Conservation (phyloP, 2,329 filamentous ascomycete species). For the Pestalotiopsis fici region DNA sequence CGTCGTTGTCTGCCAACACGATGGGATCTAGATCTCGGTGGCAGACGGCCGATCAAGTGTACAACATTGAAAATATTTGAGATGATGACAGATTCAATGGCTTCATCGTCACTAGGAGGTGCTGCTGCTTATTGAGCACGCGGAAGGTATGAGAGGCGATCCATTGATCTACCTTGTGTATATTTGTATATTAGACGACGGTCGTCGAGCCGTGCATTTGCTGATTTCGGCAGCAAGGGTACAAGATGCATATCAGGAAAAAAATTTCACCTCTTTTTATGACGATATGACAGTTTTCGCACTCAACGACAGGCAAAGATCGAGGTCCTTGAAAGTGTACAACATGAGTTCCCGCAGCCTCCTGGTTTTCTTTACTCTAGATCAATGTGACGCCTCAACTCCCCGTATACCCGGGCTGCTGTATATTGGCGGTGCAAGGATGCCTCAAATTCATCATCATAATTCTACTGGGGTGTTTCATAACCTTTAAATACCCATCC, state of each 20-base stretch:
- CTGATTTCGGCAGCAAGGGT: not conserved
- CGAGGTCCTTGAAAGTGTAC: not conserved
- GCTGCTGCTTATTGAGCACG: not conserved
- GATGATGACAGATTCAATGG: not conserved
- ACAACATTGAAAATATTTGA: not conserved
- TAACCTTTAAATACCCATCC: not conserved
- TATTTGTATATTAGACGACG: not conserved
- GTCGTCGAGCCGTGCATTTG: not conserved
- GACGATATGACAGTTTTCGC: not conserved
- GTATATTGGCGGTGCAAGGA: not conserved
- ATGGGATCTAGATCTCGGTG: not conserved
- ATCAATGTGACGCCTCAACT: not conserved
- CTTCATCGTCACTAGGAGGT: not conserved
- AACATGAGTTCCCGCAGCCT: not conserved
- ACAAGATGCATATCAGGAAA: not conserved
- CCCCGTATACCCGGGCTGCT: not conserved
- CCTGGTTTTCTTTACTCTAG: not conserved
- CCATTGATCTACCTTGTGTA: not conserved
- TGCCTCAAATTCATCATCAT: not conserved
- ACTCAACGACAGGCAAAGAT: not conserved
- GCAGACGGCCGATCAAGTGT: not conserved
- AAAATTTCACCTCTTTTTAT: constrained; percentile 5
- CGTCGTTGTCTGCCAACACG: not conserved
- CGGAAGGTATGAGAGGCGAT: not conserved
- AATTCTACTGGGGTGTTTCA: not conserved